phyloP scores from a whole-genome alignment of 2,329 filamentous ascomycete genomes.

The Cadophora sp. region DNA sequence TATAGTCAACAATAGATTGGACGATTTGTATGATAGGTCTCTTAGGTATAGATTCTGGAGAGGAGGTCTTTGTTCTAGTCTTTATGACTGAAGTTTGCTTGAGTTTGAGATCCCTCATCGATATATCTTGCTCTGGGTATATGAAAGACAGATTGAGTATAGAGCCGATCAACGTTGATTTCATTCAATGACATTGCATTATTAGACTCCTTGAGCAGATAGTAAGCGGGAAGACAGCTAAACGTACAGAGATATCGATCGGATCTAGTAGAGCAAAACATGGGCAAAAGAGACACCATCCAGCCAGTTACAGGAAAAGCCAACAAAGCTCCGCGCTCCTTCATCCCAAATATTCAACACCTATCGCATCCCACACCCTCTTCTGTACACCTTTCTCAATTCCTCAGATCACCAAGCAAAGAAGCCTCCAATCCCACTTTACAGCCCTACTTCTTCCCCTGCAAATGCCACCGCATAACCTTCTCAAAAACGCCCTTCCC shows the following conservation, averaged over 20 bases:
- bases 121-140: too few species aligned
- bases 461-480: conserved; percentile 84
- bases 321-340: too few species aligned
- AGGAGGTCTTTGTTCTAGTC: too few species aligned
- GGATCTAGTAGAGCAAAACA: not conserved
- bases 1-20: too few species aligned
- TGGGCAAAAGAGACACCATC: not conserved
- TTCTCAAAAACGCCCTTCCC: conserved; percentile 80
- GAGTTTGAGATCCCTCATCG: too few species aligned
- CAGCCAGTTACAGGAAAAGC: not conserved
- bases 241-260: conserved; percentile 11
- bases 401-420: not conserved
- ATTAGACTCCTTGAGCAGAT: not conserved
- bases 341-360: not conserved
- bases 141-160: too few species aligned
- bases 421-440: not conserved
- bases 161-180: not conserved
- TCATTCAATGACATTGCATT: not conserved
- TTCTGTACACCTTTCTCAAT: not conserved
- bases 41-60: too few species aligned
- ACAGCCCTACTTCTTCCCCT: conserved; percentile 48
- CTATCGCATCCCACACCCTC: not conserved
- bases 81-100: too few species aligned
- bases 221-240: conserved; percentile 1
- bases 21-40: too few species aligned